Percentiles rank a stretch among this genome's conserved stretches.
Conservation (phyloP, 164 flowering plant genomes). For the Sextonia rubra region DNA sequence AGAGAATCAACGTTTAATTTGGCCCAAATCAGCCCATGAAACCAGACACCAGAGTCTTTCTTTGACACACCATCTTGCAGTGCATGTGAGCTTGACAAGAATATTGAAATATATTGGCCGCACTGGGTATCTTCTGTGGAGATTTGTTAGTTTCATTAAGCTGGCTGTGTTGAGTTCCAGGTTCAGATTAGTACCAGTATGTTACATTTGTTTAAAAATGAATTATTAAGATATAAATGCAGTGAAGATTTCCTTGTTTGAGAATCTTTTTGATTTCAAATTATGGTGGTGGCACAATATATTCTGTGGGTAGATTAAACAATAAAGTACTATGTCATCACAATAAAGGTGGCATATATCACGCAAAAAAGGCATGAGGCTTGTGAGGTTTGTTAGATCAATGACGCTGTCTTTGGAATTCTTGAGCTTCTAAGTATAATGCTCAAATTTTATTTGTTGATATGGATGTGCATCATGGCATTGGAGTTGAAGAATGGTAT, state of each 20-base stretch:
- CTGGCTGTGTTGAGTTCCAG: slow-evolving; percentile 86
- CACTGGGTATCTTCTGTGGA: slow-evolving; percentile 93
- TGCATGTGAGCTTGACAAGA: slow-evolving; percentile 84
- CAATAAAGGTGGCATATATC: slow-evolving; percentile 97
- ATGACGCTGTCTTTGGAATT: slow-evolving; percentile 90
- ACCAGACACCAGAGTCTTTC: slow-evolving; percentile 77
- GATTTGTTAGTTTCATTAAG: slow-evolving; percentile 93
- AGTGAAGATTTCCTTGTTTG: slow-evolving; percentile 99
- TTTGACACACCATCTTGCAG: slow-evolving; percentile 97
- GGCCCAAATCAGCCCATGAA: slow-evolving; percentile 99
- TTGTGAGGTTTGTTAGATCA: slow-evolving; percentile 95
- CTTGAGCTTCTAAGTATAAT: slow-evolving; percentile 87
- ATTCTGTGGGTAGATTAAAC: slow-evolving; percentile 90
- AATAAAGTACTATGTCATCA: slow-evolving; percentile 81
- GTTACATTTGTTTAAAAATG: slow-evolving; percentile 56
- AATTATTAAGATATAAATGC: slow-evolving; percentile 76
- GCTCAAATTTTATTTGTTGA: slow-evolving; percentile 89
- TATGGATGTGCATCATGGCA: slow-evolving; percentile 98
- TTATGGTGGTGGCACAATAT: slow-evolving; percentile 98
- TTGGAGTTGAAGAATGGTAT: slow-evolving; percentile 83
- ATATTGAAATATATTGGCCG: slow-evolving; percentile 96
- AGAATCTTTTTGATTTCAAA: slow-evolving; percentile 88
- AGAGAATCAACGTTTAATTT: slow-evolving; percentile 60
- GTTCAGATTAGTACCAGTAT: slow-evolving; percentile 82
- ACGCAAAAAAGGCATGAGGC: slow-evolving; percentile 98